phyloP scores from a whole-genome alignment of 257 asterid genomes.

The Fraxinus cuspidata region DNA sequence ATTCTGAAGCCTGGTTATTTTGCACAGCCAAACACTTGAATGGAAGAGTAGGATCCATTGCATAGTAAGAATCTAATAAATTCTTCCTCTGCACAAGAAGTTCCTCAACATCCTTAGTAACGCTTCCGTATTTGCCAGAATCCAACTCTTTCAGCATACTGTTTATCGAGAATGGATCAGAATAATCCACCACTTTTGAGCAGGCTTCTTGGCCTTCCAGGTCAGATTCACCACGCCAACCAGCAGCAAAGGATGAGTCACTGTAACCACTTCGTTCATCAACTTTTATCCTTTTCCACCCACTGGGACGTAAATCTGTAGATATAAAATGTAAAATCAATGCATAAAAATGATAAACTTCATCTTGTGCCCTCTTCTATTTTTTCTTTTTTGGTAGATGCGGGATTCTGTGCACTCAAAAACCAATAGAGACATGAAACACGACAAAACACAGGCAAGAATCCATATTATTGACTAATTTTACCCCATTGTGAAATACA shows the following conservation, averaged over 20 bases:
- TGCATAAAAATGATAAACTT: slow-evolving; percentile 9
- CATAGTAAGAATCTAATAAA: slow-evolving; percentile 36
- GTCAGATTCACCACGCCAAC: slow-evolving; percentile 57
- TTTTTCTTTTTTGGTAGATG: background rate
- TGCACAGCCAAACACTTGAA: slow-evolving; percentile 37
- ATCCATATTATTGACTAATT: background rate
- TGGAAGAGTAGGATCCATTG: slow-evolving; percentile 46
- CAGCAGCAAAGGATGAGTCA: slow-evolving; percentile 28
- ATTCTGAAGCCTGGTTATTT: slow-evolving; percentile 25
- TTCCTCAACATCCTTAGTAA: slow-evolving; percentile 59
- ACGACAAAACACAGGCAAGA: background rate
- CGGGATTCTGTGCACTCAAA: background rate
- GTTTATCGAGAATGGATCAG: slow-evolving; percentile 50
- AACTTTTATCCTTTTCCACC: slow-evolving; percentile 52
- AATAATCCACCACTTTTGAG: slow-evolving; percentile 39
- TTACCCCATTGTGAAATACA: background rate
- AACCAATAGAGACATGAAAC: background rate
- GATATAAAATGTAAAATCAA: slow-evolving; percentile 22
- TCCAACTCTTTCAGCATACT: slow-evolving; percentile 48
- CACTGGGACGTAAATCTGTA: slow-evolving; percentile 48
- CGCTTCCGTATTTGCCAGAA: slow-evolving; percentile 74
- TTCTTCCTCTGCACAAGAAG: slow-evolving; percentile 49
- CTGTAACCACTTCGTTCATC: slow-evolving; percentile 36
- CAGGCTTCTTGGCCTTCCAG: slow-evolving; percentile 27
- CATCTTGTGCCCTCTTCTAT: background rate